Percentiles rank a stretch among this genome's conserved stretches.
Conservation (phyloP, 148 eudicot genomes). For the Chenopodium berlandieri region DNA sequence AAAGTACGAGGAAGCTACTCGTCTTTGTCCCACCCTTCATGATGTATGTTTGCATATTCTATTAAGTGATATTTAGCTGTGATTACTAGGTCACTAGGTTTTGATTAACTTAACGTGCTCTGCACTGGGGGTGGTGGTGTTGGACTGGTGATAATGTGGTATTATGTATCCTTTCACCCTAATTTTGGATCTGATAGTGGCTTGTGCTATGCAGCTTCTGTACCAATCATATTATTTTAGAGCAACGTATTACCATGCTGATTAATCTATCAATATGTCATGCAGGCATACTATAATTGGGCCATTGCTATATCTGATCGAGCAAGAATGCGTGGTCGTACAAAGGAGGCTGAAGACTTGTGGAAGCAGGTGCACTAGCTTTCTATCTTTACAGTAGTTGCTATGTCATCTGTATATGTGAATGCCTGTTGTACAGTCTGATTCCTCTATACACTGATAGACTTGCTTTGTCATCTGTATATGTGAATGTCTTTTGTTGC, state of each 20-base stretch:
- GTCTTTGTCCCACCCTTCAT: slow-evolving; percentile 84
- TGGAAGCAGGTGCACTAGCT: slow-evolving; percentile 76
- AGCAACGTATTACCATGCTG: not conserved
- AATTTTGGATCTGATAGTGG: not conserved
- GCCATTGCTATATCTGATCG: slow-evolving; percentile 98
- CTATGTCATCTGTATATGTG: slow-evolving; percentile 1
- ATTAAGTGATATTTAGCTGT: not conserved
- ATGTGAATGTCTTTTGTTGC: not conserved
- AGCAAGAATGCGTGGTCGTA: slow-evolving; percentile 96
- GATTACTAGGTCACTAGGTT: not conserved
- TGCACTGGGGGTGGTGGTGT: not conserved
- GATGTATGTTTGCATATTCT: slow-evolving; percentile 59
- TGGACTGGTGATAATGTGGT: not conserved
- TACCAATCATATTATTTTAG: not conserved
- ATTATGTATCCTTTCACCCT: not conserved
- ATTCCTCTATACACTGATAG: no score
- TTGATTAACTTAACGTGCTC: not conserved
- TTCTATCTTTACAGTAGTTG: not conserved
- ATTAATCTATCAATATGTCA: not conserved
- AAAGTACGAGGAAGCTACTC: slow-evolving; percentile 89
- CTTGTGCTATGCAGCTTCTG: not conserved
- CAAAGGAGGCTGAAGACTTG: slow-evolving; percentile 94
- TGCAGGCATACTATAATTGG: slow-evolving; percentile 50
- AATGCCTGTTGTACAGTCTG: not conserved
- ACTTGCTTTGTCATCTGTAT: not conserved